Conservation (phyloP, 371 early-diverging fungal species). For the Rhizopus arrhizus region DNA sequence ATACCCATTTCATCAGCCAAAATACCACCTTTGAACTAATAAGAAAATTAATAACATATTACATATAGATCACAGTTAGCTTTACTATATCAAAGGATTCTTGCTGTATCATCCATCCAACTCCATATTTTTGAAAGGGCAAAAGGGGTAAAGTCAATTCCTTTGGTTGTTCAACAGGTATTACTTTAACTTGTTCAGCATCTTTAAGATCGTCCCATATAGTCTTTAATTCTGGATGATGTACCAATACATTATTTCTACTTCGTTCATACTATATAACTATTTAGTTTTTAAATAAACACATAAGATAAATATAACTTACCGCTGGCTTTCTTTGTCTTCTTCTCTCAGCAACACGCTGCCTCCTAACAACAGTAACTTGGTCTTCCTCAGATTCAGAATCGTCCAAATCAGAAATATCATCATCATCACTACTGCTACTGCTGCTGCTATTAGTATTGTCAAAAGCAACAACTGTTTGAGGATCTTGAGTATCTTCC, state of each 20-base stretch:
- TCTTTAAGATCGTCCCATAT: constrained; percentile 75
- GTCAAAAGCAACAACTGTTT: not conserved
- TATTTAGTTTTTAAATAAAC: not conserved
- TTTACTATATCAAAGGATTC: constrained; percentile 58
- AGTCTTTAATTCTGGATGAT: constrained; percentile 65
- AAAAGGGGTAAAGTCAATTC: constrained; percentile 76
- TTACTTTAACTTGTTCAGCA: constrained; percentile 29
- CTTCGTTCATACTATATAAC: constrained; percentile 28
- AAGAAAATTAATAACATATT: not conserved
- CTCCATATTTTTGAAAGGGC: constrained; percentile 88
- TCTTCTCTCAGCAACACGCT: not conserved
- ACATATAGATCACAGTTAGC: not conserved
- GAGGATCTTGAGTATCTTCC: not conserved
- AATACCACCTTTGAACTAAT: constrained; percentile 80
- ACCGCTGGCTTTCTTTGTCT: not conserved
- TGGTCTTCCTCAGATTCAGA: not conserved
- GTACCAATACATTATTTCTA: constrained; percentile 24
- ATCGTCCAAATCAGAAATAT: no score
- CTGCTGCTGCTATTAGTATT: no score
- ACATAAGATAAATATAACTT: not conserved
- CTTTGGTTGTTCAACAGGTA: constrained; percentile 69
- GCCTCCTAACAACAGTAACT: not conserved
- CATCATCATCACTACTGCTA: not conserved
- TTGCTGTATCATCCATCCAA: constrained; percentile 82
- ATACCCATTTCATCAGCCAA: constrained; percentile 96